phyloP scores from a whole-genome alignment of 2,329 filamentous ascomycete genomes.

The Fusarium tricinctum region DNA sequence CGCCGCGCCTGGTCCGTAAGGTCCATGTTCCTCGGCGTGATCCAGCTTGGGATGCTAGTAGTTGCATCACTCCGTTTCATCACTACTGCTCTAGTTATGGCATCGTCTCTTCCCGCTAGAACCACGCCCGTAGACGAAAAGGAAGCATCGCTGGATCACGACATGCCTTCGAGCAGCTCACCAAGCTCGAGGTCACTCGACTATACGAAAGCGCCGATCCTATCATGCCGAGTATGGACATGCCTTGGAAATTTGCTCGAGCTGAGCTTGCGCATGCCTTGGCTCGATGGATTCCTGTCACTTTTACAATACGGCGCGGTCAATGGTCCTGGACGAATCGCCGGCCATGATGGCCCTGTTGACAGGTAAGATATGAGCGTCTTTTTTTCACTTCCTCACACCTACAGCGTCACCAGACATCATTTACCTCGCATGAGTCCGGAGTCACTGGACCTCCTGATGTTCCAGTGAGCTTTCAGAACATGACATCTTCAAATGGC shows the following conservation, averaged over 20 bases:
- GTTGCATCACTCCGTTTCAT: slow-evolving; percentile 76
- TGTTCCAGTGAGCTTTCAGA: slow-evolving; percentile 57
- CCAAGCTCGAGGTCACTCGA: slow-evolving; percentile 32
- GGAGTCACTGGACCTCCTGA: slow-evolving; percentile 61
- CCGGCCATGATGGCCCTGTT: slow-evolving; percentile 80
- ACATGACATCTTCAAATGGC: slow-evolving; percentile 35
- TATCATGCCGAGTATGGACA: slow-evolving; percentile 83
- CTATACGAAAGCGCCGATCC: slow-evolving; percentile 70
- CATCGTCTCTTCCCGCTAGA: slow-evolving; percentile 75
- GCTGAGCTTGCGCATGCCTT: slow-evolving; percentile 87
- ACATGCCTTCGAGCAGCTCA: slow-evolving; percentile 43
- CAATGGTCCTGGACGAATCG: slow-evolving; percentile 80
- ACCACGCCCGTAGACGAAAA: slow-evolving; percentile 48
- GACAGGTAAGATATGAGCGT: slow-evolving; percentile 81
- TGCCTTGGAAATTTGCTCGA: slow-evolving; percentile 80
- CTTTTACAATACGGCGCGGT: slow-evolving; percentile 81
- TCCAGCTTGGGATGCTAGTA: slow-evolving; percentile 68
- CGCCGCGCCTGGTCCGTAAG: slow-evolving; percentile 58
- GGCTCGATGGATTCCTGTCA: slow-evolving; percentile 82
- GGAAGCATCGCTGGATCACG: slow-evolving; percentile 33
- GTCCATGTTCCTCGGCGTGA: slow-evolving; percentile 66
- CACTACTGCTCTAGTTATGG: slow-evolving; percentile 73
- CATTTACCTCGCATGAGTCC: slow-evolving; percentile 61
- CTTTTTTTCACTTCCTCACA: slow-evolving; percentile 50
- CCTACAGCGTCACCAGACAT: slow-evolving; percentile 40